A percentile compares a stretch with the other conserved stretches of the same genome.
phyloP scores from a whole-genome alignment of 2,329 filamentous ascomycete species.

The Claviceps fusiformis region DNA sequence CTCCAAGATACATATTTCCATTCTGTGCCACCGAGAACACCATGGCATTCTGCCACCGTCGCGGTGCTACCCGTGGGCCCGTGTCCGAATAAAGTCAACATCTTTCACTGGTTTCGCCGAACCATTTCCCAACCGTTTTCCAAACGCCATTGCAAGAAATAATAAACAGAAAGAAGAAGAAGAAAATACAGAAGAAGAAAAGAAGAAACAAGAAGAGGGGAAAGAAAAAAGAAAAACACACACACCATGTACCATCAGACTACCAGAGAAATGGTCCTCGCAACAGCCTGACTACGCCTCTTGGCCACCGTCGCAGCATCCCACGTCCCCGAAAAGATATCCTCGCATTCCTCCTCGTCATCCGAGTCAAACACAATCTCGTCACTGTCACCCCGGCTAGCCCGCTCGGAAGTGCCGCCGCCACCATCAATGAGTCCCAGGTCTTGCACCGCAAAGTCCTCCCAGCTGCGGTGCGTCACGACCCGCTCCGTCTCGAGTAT shows the following conservation, averaged over 20 bases:
- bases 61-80: too few relatives aligned
- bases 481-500: slow-evolving; percentile 50
- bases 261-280: slow-evolving; percentile 8
- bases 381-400: slow-evolving; percentile 9
- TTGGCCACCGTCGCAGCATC: slow-evolving; percentile 37
- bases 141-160: too few relatives aligned
- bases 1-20: too few relatives aligned
- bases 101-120: too few relatives aligned
- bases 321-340: slow-evolving; percentile 50
- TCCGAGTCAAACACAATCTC: slow-evolving; percentile 46
- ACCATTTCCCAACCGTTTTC: too few relatives aligned
- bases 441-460: slow-evolving; percentile 14
- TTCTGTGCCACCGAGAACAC: too few relatives aligned
- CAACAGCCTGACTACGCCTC: slow-evolving; percentile 27
- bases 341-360: slow-evolving; percentile 54
- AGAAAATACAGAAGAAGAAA: too few relatives aligned
- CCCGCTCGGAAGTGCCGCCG: neutral
- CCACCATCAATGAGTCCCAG: slow-evolving; percentile 1
- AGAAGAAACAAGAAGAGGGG: too few relatives aligned
- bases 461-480: slow-evolving; percentile 39
- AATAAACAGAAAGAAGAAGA: too few relatives aligned
- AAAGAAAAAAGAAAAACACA: neutral
- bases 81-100: too few relatives aligned
- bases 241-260: neutral
- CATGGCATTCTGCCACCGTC: too few relatives aligned